Conservation (phyloP, 2,329 filamentous ascomycete genomes). For the Aspergillus sp. region DNA sequence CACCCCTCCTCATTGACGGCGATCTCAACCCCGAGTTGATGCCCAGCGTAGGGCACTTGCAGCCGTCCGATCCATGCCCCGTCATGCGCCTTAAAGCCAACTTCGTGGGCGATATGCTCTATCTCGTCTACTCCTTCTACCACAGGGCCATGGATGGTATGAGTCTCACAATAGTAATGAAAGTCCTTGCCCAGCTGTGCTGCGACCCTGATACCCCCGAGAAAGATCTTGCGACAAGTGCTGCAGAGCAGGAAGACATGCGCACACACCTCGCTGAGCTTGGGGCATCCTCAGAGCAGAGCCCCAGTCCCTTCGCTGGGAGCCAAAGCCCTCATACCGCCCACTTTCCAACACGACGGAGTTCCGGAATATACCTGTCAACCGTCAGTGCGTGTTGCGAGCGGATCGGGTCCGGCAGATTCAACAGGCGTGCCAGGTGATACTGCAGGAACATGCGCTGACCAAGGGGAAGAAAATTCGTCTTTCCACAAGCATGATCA, state of each 20-base stretch:
- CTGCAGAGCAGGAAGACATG: neutral
- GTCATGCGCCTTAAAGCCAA: neutral
- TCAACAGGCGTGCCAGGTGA: neutral
- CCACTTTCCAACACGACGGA: neutral
- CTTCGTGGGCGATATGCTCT: neutral
- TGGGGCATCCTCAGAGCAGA: neutral
- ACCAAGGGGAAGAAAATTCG: neutral
- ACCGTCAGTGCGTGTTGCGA: neutral
- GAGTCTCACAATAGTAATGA: neutral
- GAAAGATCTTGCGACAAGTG: neutral
- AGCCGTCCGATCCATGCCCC: neutral
- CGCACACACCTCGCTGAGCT: neutral
- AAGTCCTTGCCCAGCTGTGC: neutral
- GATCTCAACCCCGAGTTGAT: neutral
- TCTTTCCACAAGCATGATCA: neutral
- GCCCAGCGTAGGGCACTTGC: neutral
- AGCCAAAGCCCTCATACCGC: neutral
- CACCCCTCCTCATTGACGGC: neutral
- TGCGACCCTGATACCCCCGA: neutral
- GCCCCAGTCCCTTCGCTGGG: neutral
- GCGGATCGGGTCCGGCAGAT: neutral
- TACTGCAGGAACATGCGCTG: neutral
- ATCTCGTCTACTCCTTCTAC: neutral
- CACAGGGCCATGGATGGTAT: neutral
- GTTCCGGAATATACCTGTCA: neutral